These are phyloP conservation scores for Achlya hypogyna DNA, from an alignment of 352 stramenopile genomes.

Conservation along the genomic window DNA sequence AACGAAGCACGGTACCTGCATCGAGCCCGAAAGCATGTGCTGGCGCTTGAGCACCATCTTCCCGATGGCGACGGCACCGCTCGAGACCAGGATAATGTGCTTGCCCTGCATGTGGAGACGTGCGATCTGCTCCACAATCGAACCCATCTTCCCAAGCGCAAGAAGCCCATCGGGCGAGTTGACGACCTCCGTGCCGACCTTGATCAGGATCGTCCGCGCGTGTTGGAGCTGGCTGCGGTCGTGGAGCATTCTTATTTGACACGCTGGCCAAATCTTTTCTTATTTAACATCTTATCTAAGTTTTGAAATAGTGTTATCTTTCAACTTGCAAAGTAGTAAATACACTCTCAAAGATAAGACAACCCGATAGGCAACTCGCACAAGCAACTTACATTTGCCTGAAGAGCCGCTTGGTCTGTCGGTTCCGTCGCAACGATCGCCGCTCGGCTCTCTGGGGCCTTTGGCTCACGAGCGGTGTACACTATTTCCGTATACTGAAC, in stretches of 20 bases:
- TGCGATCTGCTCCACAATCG: conserved; percentile 77
- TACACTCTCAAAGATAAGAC: no score
- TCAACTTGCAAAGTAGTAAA: no score
- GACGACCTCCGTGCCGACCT: conserved; percentile 81
- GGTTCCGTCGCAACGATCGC: no score
- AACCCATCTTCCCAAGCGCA: conserved; percentile 76
- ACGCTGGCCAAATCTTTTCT: background rate
- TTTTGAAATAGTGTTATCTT: no score
- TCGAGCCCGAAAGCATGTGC: conserved; percentile 73
- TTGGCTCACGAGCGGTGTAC: no score
- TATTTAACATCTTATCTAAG: background rate
- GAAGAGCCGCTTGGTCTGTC: no score
- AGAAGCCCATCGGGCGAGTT: conserved; percentile 65
- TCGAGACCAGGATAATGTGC: conserved; percentile 77
- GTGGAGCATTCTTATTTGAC: background rate
- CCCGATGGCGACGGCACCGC: conserved; percentile 67
- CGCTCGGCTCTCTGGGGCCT: no score
- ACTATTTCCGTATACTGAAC: no score
- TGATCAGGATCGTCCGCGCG: conserved; percentile 61
- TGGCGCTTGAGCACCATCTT: conserved; percentile 74
- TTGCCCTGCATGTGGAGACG: conserved; percentile 72
- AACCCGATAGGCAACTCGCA: no score
- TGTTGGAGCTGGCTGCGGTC: conserved; percentile 17
- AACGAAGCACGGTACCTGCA: conserved; percentile 30
- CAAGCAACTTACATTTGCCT: no score